These are phyloP conservation scores for Penicillium freii DNA, from an alignment of 2,329 filamentous ascomycete species.

Conservation along the genomic window DNA sequence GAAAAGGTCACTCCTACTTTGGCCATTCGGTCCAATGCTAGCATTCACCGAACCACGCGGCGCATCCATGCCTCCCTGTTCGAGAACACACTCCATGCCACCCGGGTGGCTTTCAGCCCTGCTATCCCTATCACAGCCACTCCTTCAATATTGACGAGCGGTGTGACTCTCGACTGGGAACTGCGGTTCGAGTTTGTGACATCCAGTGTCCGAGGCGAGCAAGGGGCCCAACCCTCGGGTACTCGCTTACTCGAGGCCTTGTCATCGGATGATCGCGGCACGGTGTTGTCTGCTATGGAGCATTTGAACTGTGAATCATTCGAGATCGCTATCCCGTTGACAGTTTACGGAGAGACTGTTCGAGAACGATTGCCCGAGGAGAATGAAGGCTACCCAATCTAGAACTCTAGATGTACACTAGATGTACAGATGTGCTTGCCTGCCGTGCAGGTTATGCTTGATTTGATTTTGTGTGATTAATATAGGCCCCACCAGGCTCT, in stretches of 20 bases:
- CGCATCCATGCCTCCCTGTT: constrained; percentile 75
- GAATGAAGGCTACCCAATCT: constrained; percentile 43
- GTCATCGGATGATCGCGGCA: constrained; percentile 73
- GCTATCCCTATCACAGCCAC: constrained; percentile 81
- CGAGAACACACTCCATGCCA: constrained; percentile 78
- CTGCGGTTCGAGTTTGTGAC: constrained; percentile 91
- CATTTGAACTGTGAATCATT: constrained; percentile 82
- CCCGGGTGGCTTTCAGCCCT: constrained; percentile 74
- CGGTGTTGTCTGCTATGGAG: constrained; percentile 74
- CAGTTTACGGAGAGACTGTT: constrained; percentile 66
- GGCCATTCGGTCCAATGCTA: constrained; percentile 79
- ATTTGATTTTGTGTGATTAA: constrained; percentile 11
- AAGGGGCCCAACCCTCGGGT: constrained; percentile 38
- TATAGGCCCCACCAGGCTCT: background rate
- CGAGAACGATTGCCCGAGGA: constrained; percentile 44
- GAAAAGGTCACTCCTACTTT: constrained; percentile 79
- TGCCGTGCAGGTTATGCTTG: constrained; percentile 8
- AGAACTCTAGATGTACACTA: constrained; percentile 9
- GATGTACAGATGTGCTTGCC: background rate
- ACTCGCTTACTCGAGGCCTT: constrained; percentile 71
- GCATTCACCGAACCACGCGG: constrained; percentile 81
- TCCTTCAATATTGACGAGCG: constrained; percentile 88
- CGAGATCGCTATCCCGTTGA: constrained; percentile 79
- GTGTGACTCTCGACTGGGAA: constrained; percentile 83
- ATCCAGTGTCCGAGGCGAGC: constrained; percentile 51